Base-by-base conservation (phyloP, 1,284 basidiomycete species). In the Cryptococcus deneoformans region DNA sequence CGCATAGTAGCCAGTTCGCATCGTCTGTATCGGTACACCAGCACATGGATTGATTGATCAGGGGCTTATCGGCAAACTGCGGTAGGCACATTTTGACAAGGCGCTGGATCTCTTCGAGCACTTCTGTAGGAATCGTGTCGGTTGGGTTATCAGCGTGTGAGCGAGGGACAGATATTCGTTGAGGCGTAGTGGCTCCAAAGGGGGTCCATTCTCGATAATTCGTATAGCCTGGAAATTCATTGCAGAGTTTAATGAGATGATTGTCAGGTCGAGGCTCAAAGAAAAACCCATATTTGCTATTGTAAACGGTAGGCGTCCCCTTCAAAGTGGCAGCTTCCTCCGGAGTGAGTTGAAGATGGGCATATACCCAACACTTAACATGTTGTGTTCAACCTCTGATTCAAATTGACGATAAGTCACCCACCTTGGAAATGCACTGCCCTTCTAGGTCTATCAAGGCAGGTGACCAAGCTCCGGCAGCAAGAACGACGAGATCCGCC, bases 21-120 rank as follows among this genome's bases (percentile, higher is more conserved):
- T 76, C 73, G 24, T 63, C 64, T 2, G 72, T 71, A 50, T 76
- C 73, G 40, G 66, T 73, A 53, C 73, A 76, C 76, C 76, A 78
- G 55, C 76, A 78, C 59, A 77, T 64, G 11, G 69, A 58, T 24
- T 61, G 52, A 54, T 72, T 67, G 49, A 72, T 62, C 44, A 76
- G 56, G 35, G 63, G 60, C 44, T 60, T 60, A 5, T 66, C 60
- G 2, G 48, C 58, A 20, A 75, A 67, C 10, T 60, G 52, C 2
- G 76, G 75, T 14, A 78, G 59, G 47, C 66, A 68, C 16, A 66
- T 64, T 36, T 56, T 46, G 9, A 77, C 66, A 11, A 70, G 62
- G 9, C 58, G 39, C 35, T 62, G 49, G 39, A 73, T 69, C n/a
- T 62, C 57, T 8, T 52, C 57, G 14, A 60, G 54, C 0, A 62